Evolutionary conservation across 2,329 filamentous ascomycete genomes (phyloP).

Genomic region (Trichoderma arundinaceum): DNA sequence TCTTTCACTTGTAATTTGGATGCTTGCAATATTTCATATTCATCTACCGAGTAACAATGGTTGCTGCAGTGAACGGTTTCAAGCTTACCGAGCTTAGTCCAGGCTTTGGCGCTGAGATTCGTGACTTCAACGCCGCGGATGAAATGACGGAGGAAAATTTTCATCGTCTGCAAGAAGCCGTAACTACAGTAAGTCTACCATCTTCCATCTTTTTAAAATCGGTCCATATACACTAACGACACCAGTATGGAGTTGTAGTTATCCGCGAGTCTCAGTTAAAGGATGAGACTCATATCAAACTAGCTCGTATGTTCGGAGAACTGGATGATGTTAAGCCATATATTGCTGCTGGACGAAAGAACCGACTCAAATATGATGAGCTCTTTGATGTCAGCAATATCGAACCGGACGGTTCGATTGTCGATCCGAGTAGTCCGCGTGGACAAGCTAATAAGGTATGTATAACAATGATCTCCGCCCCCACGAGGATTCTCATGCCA

Average conservation of each 20-base stretch:
- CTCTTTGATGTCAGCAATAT: slow-evolving; percentile 65
- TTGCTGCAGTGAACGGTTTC: neutral
- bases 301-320: slow-evolving; percentile 58
- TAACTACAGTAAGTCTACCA: neutral
- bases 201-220: too few relatives aligned
- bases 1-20: too few relatives aligned
- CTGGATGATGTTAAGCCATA: slow-evolving; percentile 48
- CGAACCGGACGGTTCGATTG: slow-evolving; percentile 52
- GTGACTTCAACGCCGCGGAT: neutral
- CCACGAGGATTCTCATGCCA: neutral
- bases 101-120: slow-evolving; percentile 11
- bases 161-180: neutral
- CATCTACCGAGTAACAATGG: neutral
- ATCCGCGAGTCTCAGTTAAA: slow-evolving; percentile 57
- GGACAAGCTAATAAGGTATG: slow-evolving; percentile 16
- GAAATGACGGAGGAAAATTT: slow-evolving; percentile 11
- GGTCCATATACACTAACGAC: neutral
- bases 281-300: slow-evolving; percentile 57
- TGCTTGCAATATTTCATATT: too few relatives aligned
- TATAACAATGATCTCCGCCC: too few relatives aligned
- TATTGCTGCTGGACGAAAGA: slow-evolving; percentile 54
- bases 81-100: slow-evolving; percentile 8
- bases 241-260: slow-evolving; percentile 39
- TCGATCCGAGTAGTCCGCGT: slow-evolving; percentile 1
- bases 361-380: slow-evolving; percentile 54